Evolutionary conservation across 352 stramenopile species (phyloP).

Genomic region (Phytophthora agathidicida): DNA sequence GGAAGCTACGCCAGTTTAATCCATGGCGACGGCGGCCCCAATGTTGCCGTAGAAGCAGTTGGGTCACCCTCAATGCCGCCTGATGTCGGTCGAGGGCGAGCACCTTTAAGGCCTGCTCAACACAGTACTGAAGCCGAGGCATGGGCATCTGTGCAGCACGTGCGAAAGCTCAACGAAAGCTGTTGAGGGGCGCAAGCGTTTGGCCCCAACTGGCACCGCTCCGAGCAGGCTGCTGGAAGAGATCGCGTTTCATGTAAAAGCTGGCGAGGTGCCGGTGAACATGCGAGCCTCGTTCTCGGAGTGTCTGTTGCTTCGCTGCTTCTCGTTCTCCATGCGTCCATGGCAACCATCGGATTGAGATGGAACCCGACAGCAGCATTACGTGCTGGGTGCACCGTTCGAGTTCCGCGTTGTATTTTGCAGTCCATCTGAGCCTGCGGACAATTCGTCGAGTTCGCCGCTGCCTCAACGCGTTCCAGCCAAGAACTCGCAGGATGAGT

Average conservation of each 20-base stretch:
- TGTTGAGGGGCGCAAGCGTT: conserved; percentile 8
- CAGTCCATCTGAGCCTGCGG: conserved; percentile 14
- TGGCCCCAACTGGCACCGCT: neutral
- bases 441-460: conserved; percentile 6
- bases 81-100: neutral
- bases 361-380: conserved; percentile 11
- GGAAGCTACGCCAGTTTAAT: conserved; percentile 11
- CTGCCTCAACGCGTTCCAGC: neutral
- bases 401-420: neutral
- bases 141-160: conserved; percentile 26
- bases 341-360: no score
- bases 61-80: conserved; percentile 1
- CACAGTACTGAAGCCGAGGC: no score
- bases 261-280: neutral
- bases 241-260: conserved; percentile 25
- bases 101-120: neutral
- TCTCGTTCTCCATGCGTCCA: neutral
- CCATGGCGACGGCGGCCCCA: neutral
- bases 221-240: conserved; percentile 9
- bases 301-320: neutral
- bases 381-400: conserved; percentile 8
- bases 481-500: conserved; percentile 20
- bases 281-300: no score
- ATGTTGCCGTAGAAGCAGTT: conserved; percentile 23
- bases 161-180: conserved; percentile 22